These are phyloP conservation scores for Didymella pomorum DNA, from an alignment of 2,329 filamentous ascomycete species.

Conservation along the genomic window DNA sequence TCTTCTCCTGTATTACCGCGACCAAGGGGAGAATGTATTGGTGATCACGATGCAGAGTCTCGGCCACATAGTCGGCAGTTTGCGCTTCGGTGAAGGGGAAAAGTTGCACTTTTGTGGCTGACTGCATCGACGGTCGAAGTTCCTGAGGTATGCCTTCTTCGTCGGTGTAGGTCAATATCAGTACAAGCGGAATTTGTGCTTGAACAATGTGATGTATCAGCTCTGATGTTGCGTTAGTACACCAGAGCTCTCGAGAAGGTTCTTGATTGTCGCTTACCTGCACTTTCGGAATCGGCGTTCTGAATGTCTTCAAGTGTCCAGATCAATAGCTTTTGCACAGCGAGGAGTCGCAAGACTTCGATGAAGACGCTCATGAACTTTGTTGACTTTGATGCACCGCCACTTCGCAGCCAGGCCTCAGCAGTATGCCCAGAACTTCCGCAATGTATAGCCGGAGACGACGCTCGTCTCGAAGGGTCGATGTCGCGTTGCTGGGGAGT, in stretches of 20 bases:
- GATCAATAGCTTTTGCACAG: constrained; percentile 84
- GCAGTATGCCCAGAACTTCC: constrained; percentile 49
- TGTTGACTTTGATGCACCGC: constrained; percentile 62
- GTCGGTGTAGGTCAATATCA: constrained; percentile 65
- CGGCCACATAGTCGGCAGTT: constrained; percentile 81
- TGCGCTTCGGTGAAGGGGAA: constrained; percentile 78
- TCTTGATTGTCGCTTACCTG: constrained; percentile 45
- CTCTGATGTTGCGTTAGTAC: constrained; percentile 55
- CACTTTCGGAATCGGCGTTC: constrained; percentile 85
- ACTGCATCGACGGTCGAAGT: constrained; percentile 48
- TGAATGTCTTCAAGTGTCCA: constrained; percentile 90
- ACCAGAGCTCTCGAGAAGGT: background rate
- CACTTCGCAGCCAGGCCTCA: constrained; percentile 57
- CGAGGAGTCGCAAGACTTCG: constrained; percentile 83
- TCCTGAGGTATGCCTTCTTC: constrained; percentile 51
- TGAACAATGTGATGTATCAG: constrained; percentile 81
- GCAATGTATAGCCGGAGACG: constrained; percentile 49
- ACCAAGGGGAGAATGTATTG: constrained; percentile 80
- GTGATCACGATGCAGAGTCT: constrained; percentile 76
- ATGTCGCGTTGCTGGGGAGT: constrained; percentile 38
- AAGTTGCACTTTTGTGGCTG: constrained; percentile 72
- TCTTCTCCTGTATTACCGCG: constrained; percentile 87
- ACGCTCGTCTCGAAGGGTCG: constrained; percentile 35
- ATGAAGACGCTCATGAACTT: constrained; percentile 87
- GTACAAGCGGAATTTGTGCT: constrained; percentile 78